Base-by-base conservation (phyloP, 768 basidiomycete genomes). In the Boletus subcaerulescens region DNA sequence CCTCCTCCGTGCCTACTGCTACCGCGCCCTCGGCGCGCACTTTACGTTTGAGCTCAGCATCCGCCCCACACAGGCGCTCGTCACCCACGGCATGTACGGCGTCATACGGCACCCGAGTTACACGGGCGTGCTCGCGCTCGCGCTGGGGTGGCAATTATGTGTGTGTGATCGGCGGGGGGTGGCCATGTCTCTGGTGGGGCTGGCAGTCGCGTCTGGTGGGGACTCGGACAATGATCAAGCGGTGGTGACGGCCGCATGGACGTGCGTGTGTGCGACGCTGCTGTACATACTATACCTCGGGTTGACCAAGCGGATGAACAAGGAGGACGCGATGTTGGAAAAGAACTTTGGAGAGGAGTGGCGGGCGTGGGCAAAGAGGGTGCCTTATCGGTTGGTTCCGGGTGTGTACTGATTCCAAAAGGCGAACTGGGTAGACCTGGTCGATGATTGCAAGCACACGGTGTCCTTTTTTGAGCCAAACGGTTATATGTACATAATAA, bases 21-120 rank as follows among this genome's bases (percentile, higher is more conserved):
- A 45, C 48, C 38, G 11, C 48, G 14, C 47, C 12, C 68, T 70
- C 36, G 70, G 70, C 10, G 1, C 26, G 1, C 35, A 31, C 26
- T 71, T 67, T 39, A 69, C 65, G 29, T 29, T 29, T n/a, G 62
- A 71, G 9, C 60, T 71, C 14, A 48, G 56, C 32, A 56, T 69
- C 45, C 61, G 54, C 3, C 52, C 52, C 8, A 13, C 52, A 2
- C 68, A 64, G 20, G 29, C 45, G 35, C 64, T 73, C 49, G 55
- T 73, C 29, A 71, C 65, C 3, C 8, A 42, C 0, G 69, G 68
- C 1, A 57, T 51, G 18, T 72, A 73, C 55, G 9, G 56, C 11
- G 13, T 64, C 48, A 65, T 73, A 4, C 64, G 72, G 1, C 72
- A 73, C 55, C 72, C 72, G 6, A 63, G 63, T 18, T 72, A 73